Evolutionary conservation across 2,329 filamentous ascomycete genomes (phyloP).

Genomic region (Zymoseptoria crescenta): DNA sequence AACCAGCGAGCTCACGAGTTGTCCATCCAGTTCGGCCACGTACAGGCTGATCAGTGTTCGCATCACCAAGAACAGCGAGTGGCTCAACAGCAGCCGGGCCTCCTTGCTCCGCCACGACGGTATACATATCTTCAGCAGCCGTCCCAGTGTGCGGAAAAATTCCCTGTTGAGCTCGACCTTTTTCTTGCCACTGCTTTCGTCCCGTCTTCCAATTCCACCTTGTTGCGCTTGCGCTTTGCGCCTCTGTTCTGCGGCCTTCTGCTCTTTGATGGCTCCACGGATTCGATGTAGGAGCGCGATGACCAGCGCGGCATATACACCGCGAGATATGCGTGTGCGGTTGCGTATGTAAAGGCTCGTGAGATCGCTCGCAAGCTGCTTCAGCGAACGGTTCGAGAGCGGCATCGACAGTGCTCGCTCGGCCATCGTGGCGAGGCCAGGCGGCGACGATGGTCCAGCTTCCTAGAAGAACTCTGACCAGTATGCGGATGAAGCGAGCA

Average conservation of each 20-base stretch:
- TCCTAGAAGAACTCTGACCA: background rate
- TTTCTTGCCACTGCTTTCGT: conserved; percentile 43
- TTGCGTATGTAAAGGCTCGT: conserved; percentile 68
- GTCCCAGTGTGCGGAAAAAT: conserved; percentile 68
- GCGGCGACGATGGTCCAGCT: background rate
- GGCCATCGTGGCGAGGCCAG: conserved; percentile 13
- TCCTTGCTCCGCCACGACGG: conserved; percentile 88
- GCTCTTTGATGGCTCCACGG: conserved; percentile 83
- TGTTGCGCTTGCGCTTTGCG: conserved; percentile 27
- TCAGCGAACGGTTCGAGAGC: conserved; percentile 26
- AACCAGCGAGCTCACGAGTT: conserved; percentile 84
- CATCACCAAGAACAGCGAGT: conserved; percentile 86
- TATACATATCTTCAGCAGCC: conserved; percentile 76
- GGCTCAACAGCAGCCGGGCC: conserved; percentile 73
- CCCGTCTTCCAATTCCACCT: conserved; percentile 10
- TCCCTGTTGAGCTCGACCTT: conserved; percentile 91
- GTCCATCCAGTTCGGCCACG: conserved; percentile 91
- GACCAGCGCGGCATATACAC: conserved; percentile 74
- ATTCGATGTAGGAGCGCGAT: conserved; percentile 77
- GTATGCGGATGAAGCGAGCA: background rate
- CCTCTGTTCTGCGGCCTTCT: conserved; percentile 65
- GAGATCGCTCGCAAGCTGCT: conserved; percentile 40
- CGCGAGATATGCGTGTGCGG: conserved; percentile 73
- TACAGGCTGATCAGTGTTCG: conserved; percentile 89
- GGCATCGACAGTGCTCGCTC: conserved; percentile 9